Evolutionary conservation across 192 early-diverging fungal genomes (phyloP).

Genomic region (Chytriomyces sp.): DNA sequence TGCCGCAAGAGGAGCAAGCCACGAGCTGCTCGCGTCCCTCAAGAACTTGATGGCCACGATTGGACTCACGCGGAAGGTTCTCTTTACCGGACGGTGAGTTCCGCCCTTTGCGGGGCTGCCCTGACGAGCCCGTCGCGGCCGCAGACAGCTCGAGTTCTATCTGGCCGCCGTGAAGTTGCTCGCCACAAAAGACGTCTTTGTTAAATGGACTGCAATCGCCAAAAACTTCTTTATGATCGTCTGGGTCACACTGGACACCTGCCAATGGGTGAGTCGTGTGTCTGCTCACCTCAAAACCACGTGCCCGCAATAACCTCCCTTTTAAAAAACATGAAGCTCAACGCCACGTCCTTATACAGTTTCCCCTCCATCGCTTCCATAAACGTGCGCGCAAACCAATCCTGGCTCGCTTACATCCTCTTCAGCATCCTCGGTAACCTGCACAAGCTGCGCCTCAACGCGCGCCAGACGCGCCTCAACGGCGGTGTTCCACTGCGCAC

Average conservation of each 20-base stretch:
- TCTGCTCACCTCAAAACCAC: no score
- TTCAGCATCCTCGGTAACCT: constrained; percentile 64
- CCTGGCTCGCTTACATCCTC: constrained; percentile 68
- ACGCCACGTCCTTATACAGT: constrained; percentile 39
- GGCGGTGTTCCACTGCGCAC: constrained; percentile 26
- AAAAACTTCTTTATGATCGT: constrained; percentile 62
- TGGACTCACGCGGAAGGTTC: constrained; percentile 70
- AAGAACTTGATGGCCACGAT: constrained; percentile 60
- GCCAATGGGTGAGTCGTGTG: constrained; percentile 67
- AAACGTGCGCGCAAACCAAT: constrained; percentile 56
- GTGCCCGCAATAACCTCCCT: not conserved
- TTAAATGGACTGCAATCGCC: constrained; percentile 51
- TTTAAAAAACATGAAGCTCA: not conserved
- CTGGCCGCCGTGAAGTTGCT: constrained; percentile 59
- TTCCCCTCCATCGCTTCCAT: constrained; percentile 68
- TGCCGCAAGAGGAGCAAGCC: constrained; percentile 41
- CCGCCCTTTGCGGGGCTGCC: constrained; percentile 36
- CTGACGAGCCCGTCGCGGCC: not conserved
- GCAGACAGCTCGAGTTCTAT: constrained; percentile 39
- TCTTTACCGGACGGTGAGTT: constrained; percentile 68
- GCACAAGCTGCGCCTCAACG: constrained; percentile 66
- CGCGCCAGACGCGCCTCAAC: constrained; percentile 47
- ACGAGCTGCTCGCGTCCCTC: constrained; percentile 62
- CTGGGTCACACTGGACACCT: constrained; percentile 66
- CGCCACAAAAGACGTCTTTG: constrained; percentile 60